Conservation (phyloP, 495 filamentous ascomycete genomes). For the Lindgomyces ingoldianus region DNA sequence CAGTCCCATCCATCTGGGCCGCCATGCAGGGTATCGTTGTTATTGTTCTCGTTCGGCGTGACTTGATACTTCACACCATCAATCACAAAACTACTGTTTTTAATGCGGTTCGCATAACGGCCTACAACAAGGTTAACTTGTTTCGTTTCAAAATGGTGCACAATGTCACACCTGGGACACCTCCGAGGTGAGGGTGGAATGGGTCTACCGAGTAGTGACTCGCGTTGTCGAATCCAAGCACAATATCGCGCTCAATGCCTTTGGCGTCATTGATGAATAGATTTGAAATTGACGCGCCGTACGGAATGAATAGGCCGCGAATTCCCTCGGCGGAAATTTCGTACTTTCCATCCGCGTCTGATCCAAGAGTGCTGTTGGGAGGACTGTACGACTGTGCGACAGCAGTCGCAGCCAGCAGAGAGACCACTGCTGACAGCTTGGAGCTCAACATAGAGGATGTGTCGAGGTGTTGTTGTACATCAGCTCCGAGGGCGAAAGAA, state of each 20-base stretch:
- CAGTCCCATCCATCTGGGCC: conserved; percentile 77
- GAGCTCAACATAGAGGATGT: conserved; percentile 20
- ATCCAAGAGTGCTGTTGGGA: conserved; percentile 20
- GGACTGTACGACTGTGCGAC: conserved; percentile 16
- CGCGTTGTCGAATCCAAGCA: conserved; percentile 79
- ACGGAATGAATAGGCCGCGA: conserved; percentile 71
- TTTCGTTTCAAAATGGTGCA: neutral
- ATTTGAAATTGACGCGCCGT: conserved; percentile 76
- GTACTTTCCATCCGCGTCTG: conserved; percentile 56
- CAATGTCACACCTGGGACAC: conserved; percentile 49
- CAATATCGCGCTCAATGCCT: conserved; percentile 62
- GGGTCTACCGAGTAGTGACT: conserved; percentile 66
- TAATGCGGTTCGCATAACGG: conserved; percentile 84
- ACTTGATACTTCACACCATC: conserved; percentile 66
- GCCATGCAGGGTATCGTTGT: conserved; percentile 75
- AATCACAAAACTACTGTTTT: conserved; percentile 77
- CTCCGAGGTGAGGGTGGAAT: conserved; percentile 73
- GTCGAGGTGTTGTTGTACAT: neutral
- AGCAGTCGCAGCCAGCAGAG: conserved; percentile 25
- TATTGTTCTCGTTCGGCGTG: conserved; percentile 69
- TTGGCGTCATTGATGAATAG: conserved; percentile 71
- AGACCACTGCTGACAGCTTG: conserved; percentile 9
- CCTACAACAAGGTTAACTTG: conserved; percentile 47
- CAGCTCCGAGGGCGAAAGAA: neutral
- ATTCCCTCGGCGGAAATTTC: conserved; percentile 72